A percentile compares a stretch with the other conserved stretches of the same genome.
phyloP scores from a whole-genome alignment of 108 stramenopile genomes.

The Seminavis robusta region DNA sequence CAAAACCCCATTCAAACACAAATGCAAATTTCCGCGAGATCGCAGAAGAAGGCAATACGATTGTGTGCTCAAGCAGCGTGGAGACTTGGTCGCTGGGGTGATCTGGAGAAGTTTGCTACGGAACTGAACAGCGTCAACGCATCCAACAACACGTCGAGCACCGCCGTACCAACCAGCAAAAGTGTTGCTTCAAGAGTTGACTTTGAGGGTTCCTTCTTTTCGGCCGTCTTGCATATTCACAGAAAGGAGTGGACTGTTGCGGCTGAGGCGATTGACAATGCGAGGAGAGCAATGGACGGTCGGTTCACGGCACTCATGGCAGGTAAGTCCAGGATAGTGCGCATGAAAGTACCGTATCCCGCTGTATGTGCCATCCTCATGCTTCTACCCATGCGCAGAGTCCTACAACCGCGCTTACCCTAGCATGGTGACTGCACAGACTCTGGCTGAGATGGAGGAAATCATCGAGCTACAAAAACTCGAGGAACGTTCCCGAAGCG shows the following conservation, averaged over 20 bases:
- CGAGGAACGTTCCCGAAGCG: slow-evolving; percentile 36
- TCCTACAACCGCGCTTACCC: slow-evolving; percentile 86
- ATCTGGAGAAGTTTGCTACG: slow-evolving; percentile 78
- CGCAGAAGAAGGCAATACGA: slow-evolving; percentile 68
- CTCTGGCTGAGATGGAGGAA: slow-evolving; percentile 90
- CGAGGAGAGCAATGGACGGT: slow-evolving; percentile 83
- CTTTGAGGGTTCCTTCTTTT: slow-evolving; percentile 92
- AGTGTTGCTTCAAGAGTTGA: slow-evolving; percentile 34
- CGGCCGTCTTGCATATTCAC: slow-evolving; percentile 90
- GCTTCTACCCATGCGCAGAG: slow-evolving; percentile 3
- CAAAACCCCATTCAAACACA: not conserved
- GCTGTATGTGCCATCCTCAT: not conserved
- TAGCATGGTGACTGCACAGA: slow-evolving; percentile 92
- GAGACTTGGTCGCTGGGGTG: slow-evolving; percentile 91
- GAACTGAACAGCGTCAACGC: slow-evolving; percentile 65
- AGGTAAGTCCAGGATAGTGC: slow-evolving; percentile 60
- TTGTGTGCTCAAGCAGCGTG: slow-evolving; percentile 91
- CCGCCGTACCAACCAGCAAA: not conserved
- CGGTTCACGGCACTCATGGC: slow-evolving; percentile 91
- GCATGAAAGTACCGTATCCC: slow-evolving; percentile 7
- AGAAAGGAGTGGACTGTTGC: slow-evolving; percentile 75
- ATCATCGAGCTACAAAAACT: slow-evolving; percentile 83
- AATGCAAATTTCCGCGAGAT: slow-evolving; percentile 15
- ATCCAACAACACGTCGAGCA: slow-evolving; percentile 4
- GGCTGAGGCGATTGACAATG: slow-evolving; percentile 77